Evolutionary conservation across 768 basidiomycete genomes (phyloP).

Genomic region (Tremella yokohamensis): DNA sequence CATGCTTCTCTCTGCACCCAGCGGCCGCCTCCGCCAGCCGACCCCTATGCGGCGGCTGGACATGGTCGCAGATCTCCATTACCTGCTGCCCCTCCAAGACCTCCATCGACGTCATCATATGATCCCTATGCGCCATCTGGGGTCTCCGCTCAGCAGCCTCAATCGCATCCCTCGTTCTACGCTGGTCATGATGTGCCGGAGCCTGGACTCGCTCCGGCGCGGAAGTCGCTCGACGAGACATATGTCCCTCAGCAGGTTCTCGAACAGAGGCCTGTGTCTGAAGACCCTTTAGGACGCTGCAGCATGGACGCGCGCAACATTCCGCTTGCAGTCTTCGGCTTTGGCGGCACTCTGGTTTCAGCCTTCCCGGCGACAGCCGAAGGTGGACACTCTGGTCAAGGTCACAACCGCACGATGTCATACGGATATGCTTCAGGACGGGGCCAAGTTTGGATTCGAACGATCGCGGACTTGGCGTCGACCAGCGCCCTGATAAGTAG

Average conservation of each 20-base stretch:
- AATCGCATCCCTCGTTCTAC: neutral
- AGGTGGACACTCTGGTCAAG: slow-evolving; percentile 65
- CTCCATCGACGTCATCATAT: slow-evolving; percentile 4
- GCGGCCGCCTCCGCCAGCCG: neutral
- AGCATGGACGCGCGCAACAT: slow-evolving; percentile 50
- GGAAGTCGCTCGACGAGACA: slow-evolving; percentile 20
- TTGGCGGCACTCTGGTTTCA: slow-evolving; percentile 83
- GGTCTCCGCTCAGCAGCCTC: neutral
- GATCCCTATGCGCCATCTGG: slow-evolving; percentile 12
- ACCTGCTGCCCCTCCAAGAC: neutral
- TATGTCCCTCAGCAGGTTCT: slow-evolving; percentile 43
- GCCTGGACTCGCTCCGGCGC: neutral
- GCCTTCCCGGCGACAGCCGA: slow-evolving; percentile 75
- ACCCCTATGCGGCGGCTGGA: neutral
- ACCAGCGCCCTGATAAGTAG: slow-evolving; percentile 56
- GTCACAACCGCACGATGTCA: slow-evolving; percentile 31
- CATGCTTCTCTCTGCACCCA: neutral
- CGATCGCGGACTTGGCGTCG: slow-evolving; percentile 67
- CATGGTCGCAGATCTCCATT: neutral
- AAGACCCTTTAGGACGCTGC: slow-evolving; percentile 39
- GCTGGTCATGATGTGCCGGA: neutral
- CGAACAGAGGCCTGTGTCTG: slow-evolving; percentile 39
- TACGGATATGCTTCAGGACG: slow-evolving; percentile 44
- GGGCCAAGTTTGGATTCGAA: slow-evolving; percentile 61
- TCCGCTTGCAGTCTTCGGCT: slow-evolving; percentile 84